Conservation (phyloP, 495 filamentous ascomycete species). For the Talaromyces trachyspermus region DNA sequence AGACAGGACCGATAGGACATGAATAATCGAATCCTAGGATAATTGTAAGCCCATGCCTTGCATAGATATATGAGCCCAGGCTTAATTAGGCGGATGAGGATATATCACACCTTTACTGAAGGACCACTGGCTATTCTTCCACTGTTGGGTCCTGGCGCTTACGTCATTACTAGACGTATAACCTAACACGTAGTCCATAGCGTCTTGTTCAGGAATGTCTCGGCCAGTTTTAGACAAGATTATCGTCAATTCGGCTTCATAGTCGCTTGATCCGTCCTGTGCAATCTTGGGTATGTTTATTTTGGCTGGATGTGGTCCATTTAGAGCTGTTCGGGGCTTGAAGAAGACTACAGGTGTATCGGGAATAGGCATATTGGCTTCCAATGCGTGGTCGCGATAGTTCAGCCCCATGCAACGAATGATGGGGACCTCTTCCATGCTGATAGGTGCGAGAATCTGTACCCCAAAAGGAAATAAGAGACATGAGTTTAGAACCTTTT, state of each 20-base stretch:
- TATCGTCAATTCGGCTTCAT: constrained; percentile 64
- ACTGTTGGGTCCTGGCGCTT: constrained; percentile 62
- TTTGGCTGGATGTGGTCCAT: constrained; percentile 46
- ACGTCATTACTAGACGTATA: constrained; percentile 66
- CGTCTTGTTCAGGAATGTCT: constrained; percentile 54
- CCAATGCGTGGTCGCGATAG: constrained; percentile 60
- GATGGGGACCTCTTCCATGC: constrained; percentile 15
- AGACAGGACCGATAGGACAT: constrained; percentile 18
- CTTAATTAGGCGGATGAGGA: too few species aligned
- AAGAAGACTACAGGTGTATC: constrained; percentile 63
- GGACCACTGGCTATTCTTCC: constrained; percentile 62
- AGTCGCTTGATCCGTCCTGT: constrained; percentile 49
- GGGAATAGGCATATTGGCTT: constrained; percentile 60
- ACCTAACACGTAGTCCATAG: constrained; percentile 58
- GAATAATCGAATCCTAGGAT: not conserved
- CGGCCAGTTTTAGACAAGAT: constrained; percentile 55
- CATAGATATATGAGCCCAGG: too few species aligned
- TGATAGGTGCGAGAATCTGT: constrained; percentile 23
- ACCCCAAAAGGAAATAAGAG: too few species aligned
- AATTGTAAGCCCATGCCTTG: not conserved
- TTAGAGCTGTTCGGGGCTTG: constrained; percentile 59
- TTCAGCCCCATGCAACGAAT: constrained; percentile 64
- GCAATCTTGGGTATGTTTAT: constrained; percentile 30
- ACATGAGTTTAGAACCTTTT: too few species aligned
- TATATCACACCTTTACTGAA: constrained; percentile 59